Conservation (phyloP, 2,329 filamentous ascomycete species). For the Fusarium fujikuroi region DNA sequence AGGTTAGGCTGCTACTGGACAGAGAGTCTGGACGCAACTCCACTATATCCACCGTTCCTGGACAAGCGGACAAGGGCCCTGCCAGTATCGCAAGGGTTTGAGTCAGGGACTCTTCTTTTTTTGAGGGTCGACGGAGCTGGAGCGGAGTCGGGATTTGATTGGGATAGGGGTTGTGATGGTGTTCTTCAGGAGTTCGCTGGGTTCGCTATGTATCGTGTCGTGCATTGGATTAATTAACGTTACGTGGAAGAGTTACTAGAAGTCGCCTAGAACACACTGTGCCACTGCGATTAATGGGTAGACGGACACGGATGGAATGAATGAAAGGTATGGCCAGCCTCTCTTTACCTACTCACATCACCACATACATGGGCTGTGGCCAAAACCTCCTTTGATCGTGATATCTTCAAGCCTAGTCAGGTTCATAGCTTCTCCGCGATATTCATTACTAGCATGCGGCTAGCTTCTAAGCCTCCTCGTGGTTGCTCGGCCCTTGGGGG, state of each 20-base stretch:
- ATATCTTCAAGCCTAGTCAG: conserved; percentile 18
- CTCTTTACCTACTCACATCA: neutral
- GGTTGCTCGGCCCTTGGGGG: conserved; percentile 8
- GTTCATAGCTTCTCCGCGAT: conserved; percentile 27
- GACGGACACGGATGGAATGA: neutral
- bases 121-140: conserved; percentile 19
- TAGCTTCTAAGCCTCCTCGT: conserved; percentile 21
- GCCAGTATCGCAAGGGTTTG: conserved; percentile 34
- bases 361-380: neutral
- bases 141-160: conserved; percentile 29
- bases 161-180: conserved; percentile 10
- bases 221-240: conserved; percentile 38
- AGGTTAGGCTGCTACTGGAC: conserved; percentile 28
- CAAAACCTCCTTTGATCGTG: conserved; percentile 3
- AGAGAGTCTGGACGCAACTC: conserved; percentile 25
- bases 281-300: neutral
- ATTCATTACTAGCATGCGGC: conserved; percentile 12
- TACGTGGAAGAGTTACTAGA: conserved; percentile 19
- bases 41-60: conserved; percentile 43
- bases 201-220: conserved; percentile 36
- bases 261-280: neutral
- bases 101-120: conserved; percentile 40
- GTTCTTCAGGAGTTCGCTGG: conserved; percentile 40
- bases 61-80: conserved; percentile 26
- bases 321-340: neutral